Evolutionary conservation across 78 protist genomes (phyloP).

Genomic region (Emiliania huxleyi): DNA sequence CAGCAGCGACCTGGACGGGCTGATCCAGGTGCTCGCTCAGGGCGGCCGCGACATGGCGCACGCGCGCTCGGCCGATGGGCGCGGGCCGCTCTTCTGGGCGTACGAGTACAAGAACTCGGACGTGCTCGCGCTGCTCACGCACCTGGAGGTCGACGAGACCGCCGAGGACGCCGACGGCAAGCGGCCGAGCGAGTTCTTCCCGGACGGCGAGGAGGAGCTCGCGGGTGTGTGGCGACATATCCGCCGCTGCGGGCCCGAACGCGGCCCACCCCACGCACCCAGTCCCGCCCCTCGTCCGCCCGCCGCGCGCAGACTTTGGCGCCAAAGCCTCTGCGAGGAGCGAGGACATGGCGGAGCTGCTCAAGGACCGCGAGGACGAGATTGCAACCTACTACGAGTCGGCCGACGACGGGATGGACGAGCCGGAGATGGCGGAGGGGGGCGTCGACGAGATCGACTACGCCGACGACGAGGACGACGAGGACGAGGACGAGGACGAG

Average conservation of each 20-base stretch:
- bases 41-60: neutral
- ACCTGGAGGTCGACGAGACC: neutral
- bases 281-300: neutral
- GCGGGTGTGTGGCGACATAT: too few species aligned
- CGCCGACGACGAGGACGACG: constrained; percentile 4
- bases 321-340: neutral
- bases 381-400: neutral
- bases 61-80: neutral
- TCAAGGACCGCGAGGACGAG: neutral
- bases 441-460: constrained; percentile 2
- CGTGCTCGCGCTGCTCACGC: neutral
- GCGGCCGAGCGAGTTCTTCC: neutral
- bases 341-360: neutral
- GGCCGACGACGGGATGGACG: neutral
- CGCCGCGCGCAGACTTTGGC: neutral
- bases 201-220: neutral
- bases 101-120: neutral
- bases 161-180: neutral
- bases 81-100: neutral
- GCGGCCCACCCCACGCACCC: too few species aligned
- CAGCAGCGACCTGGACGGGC: neutral
- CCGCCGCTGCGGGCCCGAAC: too few species aligned
- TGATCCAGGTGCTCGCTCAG: neutral
- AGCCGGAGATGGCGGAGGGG: neutral
- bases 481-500: neutral